Percentiles rank a stretch among this genome's conserved stretches.
These are phyloP conservation scores for Ogataea philodendri DNA, from an alignment of 805 yeast genomes.

Conservation along the genomic window DNA sequence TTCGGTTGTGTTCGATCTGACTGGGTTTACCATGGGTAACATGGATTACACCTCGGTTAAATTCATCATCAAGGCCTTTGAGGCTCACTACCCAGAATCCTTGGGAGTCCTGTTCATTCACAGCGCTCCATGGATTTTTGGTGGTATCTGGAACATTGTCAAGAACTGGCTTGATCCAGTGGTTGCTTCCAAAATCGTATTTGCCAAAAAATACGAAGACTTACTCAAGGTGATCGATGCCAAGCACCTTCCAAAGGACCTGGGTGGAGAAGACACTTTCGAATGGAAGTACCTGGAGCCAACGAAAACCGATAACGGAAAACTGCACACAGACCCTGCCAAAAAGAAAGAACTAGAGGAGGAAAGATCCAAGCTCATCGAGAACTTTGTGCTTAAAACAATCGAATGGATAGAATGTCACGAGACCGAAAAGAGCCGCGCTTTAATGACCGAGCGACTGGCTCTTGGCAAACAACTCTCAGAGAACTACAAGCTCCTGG, in stretches of 20 bases:
- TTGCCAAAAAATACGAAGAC: constrained; percentile 71
- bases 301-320: constrained; percentile 52
- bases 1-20: constrained; percentile 80
- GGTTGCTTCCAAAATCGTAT: constrained; percentile 85
- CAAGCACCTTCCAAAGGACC: constrained; percentile 58
- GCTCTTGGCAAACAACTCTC: constrained; percentile 51
- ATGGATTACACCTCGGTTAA: constrained; percentile 93
- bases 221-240: constrained; percentile 58
- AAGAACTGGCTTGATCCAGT: constrained; percentile 96
- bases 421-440: constrained; percentile 46
- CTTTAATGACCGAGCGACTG: constrained; percentile 53
- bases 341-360: constrained; percentile 40
- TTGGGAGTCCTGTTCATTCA: constrained; percentile 82
- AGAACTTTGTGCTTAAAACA: constrained; percentile 61
- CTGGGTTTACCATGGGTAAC: constrained; percentile 83
- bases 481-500: constrained; percentile 64
- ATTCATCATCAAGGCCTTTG: constrained; percentile 84
- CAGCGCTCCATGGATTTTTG: constrained; percentile 96
- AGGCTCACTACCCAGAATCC: constrained; percentile 95
- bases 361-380: constrained; percentile 55
- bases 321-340: constrained; percentile 43
- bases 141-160: constrained; percentile 90
- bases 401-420: constrained; percentile 74
- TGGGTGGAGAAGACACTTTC: constrained; percentile 71
- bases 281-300: constrained; percentile 65